phyloP scores from a whole-genome alignment of 768 basidiomycete species.

The Trametes maxima region DNA sequence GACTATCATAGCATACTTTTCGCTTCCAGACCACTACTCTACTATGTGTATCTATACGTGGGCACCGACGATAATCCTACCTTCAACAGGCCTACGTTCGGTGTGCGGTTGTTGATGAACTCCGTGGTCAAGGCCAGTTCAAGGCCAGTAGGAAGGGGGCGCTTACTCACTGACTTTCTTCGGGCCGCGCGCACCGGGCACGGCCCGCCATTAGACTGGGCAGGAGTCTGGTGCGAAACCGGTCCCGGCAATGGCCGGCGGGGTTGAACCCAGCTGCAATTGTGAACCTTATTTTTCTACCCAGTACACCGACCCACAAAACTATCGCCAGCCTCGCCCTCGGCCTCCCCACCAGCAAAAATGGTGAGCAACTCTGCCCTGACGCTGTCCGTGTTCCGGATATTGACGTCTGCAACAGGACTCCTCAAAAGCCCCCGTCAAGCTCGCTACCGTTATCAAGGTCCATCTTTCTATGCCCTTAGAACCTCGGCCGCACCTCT shows the following conservation, averaged over 20 bases:
- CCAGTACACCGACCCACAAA: constrained; percentile 33
- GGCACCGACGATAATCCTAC: no score
- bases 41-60: neutral
- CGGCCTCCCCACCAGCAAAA: constrained; percentile 31
- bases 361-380: constrained; percentile 29
- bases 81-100: no score
- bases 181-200: neutral
- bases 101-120: no score
- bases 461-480: constrained; percentile 32
- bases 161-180: neutral
- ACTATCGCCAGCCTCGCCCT: constrained; percentile 31
- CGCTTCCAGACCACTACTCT: neutral
- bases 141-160: no score
- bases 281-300: constrained; percentile 37
- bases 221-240: constrained; percentile 6
- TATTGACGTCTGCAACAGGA: constrained; percentile 51
- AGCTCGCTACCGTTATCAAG: constrained; percentile 98
- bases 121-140: no score
- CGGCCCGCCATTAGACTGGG: neutral
- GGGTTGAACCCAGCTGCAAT: constrained; percentile 10
- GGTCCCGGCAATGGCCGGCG: constrained; percentile 28
- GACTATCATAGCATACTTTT: neutral
- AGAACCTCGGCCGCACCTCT: neutral
- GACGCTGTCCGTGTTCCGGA: neutral
- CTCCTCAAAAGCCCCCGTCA: constrained; percentile 89